Percentiles rank a stretch among this genome's conserved stretches.
phyloP scores from a whole-genome alignment of 2,329 filamentous ascomycete genomes.

The Fusarium proliferatum region DNA sequence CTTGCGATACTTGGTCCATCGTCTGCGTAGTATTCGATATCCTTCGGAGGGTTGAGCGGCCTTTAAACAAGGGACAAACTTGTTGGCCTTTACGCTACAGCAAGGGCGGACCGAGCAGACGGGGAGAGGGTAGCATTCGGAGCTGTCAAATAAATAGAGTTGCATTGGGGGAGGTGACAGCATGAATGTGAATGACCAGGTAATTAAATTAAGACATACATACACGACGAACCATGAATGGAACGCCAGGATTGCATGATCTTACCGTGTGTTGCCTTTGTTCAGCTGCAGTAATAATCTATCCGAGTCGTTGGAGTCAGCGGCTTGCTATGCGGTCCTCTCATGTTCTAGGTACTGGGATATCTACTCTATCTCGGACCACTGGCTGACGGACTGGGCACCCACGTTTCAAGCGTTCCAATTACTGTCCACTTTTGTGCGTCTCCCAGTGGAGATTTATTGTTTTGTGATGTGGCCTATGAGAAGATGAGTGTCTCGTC shows the following conservation, averaged over 20 bases:
- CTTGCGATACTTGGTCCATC: slow-evolving; percentile 20
- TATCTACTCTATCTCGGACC: background rate
- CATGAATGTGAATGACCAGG: background rate
- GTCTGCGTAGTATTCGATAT: background rate
- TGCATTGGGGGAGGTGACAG: background rate
- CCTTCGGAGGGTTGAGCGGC: background rate
- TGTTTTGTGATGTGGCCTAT: background rate
- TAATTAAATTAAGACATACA: background rate
- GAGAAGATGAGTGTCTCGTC: background rate
- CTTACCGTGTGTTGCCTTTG: background rate
- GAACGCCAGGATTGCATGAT: background rate
- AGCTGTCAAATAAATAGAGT: slow-evolving; percentile 2
- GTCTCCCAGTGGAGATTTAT: background rate
- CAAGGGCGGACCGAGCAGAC: background rate
- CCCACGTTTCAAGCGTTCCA: background rate
- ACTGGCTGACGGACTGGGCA: background rate
- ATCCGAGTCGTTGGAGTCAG: background rate
- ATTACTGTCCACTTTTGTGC: background rate
- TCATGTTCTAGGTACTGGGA: background rate
- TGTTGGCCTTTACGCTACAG: background rate
- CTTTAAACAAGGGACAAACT: background rate
- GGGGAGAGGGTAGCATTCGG: slow-evolving; percentile 14
- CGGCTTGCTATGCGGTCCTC: background rate
- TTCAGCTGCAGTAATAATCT: background rate
- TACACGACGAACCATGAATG: background rate